Evolutionary conservation across 192 early-diverging fungal genomes (phyloP).

Genomic region (Coemansia javaensis): DNA sequence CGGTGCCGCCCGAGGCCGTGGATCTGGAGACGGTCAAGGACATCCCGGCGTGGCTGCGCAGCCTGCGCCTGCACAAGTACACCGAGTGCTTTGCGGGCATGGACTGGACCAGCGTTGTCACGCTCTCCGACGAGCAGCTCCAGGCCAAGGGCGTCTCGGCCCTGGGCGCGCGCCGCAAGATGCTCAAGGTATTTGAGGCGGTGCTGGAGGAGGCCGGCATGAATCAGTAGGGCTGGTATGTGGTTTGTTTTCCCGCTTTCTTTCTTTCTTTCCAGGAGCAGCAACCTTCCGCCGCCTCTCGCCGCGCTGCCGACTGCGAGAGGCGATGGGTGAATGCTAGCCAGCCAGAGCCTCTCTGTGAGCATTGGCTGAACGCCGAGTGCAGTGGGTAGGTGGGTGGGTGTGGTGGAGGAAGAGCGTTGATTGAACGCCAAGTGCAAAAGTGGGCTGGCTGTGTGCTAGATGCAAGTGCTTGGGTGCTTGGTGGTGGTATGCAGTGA

Average conservation of each 20-base stretch:
- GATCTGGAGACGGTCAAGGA: constrained; percentile 56
- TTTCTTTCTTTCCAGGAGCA: background rate
- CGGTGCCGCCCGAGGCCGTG: constrained; percentile 13
- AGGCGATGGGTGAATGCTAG: too few species aligned
- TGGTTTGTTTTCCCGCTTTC: background rate
- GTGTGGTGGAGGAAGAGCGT: too few species aligned
- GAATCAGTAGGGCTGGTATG: too few species aligned
- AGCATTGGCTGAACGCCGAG: too few species aligned
- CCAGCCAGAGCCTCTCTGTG: too few species aligned
- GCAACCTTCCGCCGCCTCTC: too few species aligned
- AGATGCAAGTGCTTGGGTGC: too few species aligned
- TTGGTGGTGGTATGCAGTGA: too few species aligned
- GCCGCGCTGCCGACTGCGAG: too few species aligned
- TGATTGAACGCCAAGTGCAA: too few species aligned
- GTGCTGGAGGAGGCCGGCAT: constrained; percentile 14
- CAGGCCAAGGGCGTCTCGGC: constrained; percentile 82
- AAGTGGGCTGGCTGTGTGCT: too few species aligned
- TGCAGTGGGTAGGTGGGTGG: too few species aligned
- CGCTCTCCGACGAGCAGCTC: constrained; percentile 77
- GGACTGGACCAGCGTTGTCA: constrained; percentile 86
- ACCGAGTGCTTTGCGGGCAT: constrained; percentile 78
- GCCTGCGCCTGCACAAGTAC: constrained; percentile 95
- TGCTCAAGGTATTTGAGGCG: constrained; percentile 91
- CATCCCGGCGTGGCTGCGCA: constrained; percentile 89
- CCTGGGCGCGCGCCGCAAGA: constrained; percentile 91